Evolutionary conservation across 2,329 filamentous ascomycete species (phyloP).

Genomic region (Penicillium sp.): DNA sequence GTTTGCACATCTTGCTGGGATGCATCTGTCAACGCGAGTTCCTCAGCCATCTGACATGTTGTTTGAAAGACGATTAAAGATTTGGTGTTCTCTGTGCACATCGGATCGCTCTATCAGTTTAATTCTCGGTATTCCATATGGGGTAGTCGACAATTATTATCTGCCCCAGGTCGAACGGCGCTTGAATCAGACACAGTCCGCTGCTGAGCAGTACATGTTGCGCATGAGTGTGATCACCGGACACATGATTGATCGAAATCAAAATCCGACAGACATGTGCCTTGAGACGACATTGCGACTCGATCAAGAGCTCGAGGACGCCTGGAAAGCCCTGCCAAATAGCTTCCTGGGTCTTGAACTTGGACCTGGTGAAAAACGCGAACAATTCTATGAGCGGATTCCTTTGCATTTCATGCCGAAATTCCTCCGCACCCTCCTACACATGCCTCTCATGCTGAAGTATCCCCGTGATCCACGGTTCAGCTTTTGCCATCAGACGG

Average conservation of each 20-base stretch:
- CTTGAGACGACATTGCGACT: constrained; percentile 42
- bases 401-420: constrained; percentile 43
- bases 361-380: constrained; percentile 19
- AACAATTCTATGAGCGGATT: constrained; percentile 33
- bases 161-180: constrained; percentile 29
- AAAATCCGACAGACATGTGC: constrained; percentile 33
- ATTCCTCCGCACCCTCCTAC: constrained; percentile 41
- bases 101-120: constrained; percentile 53
- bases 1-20: constrained; percentile 53
- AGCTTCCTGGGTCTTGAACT: constrained; percentile 30
- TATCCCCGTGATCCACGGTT: constrained; percentile 37
- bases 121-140: constrained; percentile 54
- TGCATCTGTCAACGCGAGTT: constrained; percentile 39
- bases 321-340: constrained; percentile 29
- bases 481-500: constrained; percentile 39
- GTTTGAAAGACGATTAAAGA: constrained; percentile 32
- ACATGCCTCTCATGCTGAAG: constrained; percentile 49
- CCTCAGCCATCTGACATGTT: constrained; percentile 25
- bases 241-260: constrained; percentile 44
- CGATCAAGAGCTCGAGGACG: constrained; percentile 42
- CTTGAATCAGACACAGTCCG: constrained; percentile 16
- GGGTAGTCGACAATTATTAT: constrained; percentile 34
- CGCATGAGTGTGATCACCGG: constrained; percentile 38
- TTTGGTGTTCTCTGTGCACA: constrained; percentile 44
- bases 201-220: constrained; percentile 30